phyloP scores from a whole-genome alignment of 2,329 filamentous ascomycete species.

The Sporothrix euskadiensis region DNA sequence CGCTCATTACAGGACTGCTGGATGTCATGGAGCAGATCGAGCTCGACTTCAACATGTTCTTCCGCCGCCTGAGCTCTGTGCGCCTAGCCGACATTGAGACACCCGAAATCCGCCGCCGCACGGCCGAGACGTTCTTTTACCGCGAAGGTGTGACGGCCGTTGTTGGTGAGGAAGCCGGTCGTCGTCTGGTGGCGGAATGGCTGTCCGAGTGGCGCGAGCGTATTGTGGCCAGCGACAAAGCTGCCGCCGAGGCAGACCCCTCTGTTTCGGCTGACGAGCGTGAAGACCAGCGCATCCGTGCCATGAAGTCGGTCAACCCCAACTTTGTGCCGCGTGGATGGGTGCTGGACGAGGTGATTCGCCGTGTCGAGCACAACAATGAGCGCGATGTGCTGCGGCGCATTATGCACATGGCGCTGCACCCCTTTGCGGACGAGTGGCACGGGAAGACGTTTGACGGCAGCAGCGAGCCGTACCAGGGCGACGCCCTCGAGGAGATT shows the following conservation, averaged over 20 bases:
- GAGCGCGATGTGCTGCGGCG: constrained; percentile 76
- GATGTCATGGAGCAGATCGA: constrained; percentile 79
- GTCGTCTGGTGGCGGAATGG: constrained; percentile 72
- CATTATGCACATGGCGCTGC: constrained; percentile 78
- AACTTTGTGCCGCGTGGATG: constrained; percentile 89
- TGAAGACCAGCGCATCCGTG: constrained; percentile 51
- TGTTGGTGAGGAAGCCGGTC: constrained; percentile 61
- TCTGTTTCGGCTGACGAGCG: not conserved
- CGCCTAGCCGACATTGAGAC: constrained; percentile 63
- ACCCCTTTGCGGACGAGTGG: constrained; percentile 84
- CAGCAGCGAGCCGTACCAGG: constrained; percentile 48
- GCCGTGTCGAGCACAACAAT: constrained; percentile 78
- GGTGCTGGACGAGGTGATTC: constrained; percentile 91
- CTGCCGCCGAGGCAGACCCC: constrained; percentile 55
- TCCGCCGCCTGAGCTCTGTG: constrained; percentile 72
- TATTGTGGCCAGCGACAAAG: constrained; percentile 61
- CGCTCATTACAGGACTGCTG: constrained; percentile 76
- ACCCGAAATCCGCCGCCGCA: constrained; percentile 61
- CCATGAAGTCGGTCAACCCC: constrained; percentile 87
- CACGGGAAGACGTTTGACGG: constrained; percentile 51
- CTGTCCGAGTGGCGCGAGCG: constrained; percentile 74
- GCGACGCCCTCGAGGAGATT: constrained; percentile 71
- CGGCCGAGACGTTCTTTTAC: constrained; percentile 77
- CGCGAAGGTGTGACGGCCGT: constrained; percentile 63
- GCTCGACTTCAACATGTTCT: constrained; percentile 93